Percentiles rank a stretch among this genome's conserved stretches.
phyloP scores from a whole-genome alignment of 805 yeast species.

The Starmerella kuoi region DNA sequence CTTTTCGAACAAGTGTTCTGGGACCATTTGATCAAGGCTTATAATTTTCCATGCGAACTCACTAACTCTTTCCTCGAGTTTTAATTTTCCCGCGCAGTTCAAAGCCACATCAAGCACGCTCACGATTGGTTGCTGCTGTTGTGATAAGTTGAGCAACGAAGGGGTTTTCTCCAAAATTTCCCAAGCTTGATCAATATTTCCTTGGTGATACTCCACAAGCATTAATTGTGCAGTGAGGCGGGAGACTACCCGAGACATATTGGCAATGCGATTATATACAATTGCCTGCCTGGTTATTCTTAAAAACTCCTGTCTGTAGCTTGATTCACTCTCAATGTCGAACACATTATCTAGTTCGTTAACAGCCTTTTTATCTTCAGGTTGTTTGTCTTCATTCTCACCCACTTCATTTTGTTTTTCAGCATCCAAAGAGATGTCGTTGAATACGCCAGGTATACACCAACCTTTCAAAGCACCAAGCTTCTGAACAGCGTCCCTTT shows the following conservation, averaged over 20 bases:
- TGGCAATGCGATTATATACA: constrained; percentile 39
- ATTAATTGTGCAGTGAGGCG: constrained; percentile 71
- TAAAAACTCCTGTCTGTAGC: constrained; percentile 36
- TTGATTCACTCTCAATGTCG: constrained; percentile 24
- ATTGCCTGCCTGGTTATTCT: constrained; percentile 46
- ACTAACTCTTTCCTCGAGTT: constrained; percentile 22
- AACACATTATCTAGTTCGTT: constrained; percentile 12
- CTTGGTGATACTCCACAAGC: constrained; percentile 42
- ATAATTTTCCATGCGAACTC: constrained; percentile 26
- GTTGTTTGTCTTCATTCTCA: constrained; percentile 10
- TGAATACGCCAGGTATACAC: constrained; percentile 25
- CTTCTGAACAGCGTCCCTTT: constrained; percentile 31
- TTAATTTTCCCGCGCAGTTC: constrained; percentile 40
- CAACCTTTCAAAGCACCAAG: constrained; percentile 25
- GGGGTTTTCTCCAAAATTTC: constrained; percentile 35
- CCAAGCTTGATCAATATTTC: constrained; percentile 49
- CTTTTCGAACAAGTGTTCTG: constrained; percentile 17
- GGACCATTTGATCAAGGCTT: constrained; percentile 10
- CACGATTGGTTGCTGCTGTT: constrained; percentile 24
- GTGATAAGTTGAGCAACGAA: not conserved
- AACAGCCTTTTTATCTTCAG: not conserved
- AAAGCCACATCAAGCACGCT: constrained; percentile 57
- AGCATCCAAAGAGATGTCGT: constrained; percentile 23
- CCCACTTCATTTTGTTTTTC: not conserved
- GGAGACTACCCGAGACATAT: constrained; percentile 55